phyloP scores from a whole-genome alignment of 495 filamentous ascomycete species.

The Xylaria palmicola region DNA sequence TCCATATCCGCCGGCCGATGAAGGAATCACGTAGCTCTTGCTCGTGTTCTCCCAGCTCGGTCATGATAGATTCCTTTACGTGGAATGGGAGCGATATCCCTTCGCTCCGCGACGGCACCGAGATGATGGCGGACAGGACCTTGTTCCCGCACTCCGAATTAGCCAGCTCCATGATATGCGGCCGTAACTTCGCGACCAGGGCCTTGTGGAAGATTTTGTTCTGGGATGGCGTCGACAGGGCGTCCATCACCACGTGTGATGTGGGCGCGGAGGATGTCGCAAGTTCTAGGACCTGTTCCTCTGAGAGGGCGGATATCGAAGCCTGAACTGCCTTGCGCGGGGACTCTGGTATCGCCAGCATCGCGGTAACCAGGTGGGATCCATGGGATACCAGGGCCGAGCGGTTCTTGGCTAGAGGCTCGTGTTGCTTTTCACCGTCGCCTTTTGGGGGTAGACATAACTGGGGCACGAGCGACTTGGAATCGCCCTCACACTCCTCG shows the following conservation, averaged over 20 bases:
- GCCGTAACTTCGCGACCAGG: slow-evolving; percentile 47
- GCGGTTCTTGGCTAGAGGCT: slow-evolving; percentile 42
- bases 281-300: slow-evolving; percentile 37
- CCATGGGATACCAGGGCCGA: slow-evolving; percentile 44
- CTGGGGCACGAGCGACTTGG: slow-evolving; percentile 52
- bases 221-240: slow-evolving; percentile 58
- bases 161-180: slow-evolving; percentile 62
- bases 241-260: slow-evolving; percentile 68
- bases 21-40: slow-evolving; percentile 66
- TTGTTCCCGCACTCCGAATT: slow-evolving; percentile 70
- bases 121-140: slow-evolving; percentile 76
- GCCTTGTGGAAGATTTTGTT: slow-evolving; percentile 54
- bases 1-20: slow-evolving; percentile 80
- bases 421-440: slow-evolving; percentile 37
- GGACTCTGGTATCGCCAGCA: slow-evolving; percentile 42
- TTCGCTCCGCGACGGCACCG: slow-evolving; percentile 50
- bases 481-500: slow-evolving; percentile 55
- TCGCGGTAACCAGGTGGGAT: slow-evolving; percentile 39
- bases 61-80: slow-evolving; percentile 52
- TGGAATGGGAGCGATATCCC: slow-evolving; percentile 49
- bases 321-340: slow-evolving; percentile 42
- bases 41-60: slow-evolving; percentile 52
- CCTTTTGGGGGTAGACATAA: slow-evolving; percentile 53
- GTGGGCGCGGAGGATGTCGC: slow-evolving; percentile 39
- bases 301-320: slow-evolving; percentile 39